Evolutionary conservation across 495 filamentous ascomycete species (phyloP), one percentile per base, ranked within the genome.

Genomic region (Saxophila tyrrhenica): DNA sequence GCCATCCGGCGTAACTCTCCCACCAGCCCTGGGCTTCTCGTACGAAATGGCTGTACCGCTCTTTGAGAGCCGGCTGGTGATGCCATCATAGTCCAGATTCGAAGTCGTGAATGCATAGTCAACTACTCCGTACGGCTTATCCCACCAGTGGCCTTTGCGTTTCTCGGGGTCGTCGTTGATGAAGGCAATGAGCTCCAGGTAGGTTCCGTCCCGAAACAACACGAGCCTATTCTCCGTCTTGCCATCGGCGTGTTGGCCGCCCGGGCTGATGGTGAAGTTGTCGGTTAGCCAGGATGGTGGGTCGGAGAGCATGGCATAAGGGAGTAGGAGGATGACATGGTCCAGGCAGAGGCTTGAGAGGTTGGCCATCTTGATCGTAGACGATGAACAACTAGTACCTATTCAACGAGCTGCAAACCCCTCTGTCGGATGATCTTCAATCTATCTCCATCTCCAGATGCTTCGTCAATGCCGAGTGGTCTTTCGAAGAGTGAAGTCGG

Each of bases 161-260:
- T 61, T 56, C 3, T 55, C 61, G 0, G 71, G 69, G 47, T 69
- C 63, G 48, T 73, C 73, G 32, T 73, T 61, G 29, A 79, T 70
- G 66, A 82, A 82, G 51, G 74, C 74, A 59, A 81, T 77, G 10
- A 81, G 69, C 62, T 82, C 79, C 52, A 82, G 61, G 67, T 82
- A 82, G 25, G 68, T 70, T 48, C 79, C 78, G 61, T 81, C 78
- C 25, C 62, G 25, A 60, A 82, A 76, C 25, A 77, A 56, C 50
- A 78, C 72, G 35, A 82, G 74, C 25, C 72, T 75, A 63, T 79
- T 81, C 57, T 80, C 75, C 9, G 72, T 79, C 39, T 65, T 65
- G 52, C 65, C 72, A 67, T 75, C 73, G n/a, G 69, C 67, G 65
- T 78, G 73, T 17, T 60, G 65, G 47, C 78, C 78, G 48, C 78